Evolutionary conservation across 768 basidiomycete species (phyloP).

Genomic region (Suillus hirtellus): DNA sequence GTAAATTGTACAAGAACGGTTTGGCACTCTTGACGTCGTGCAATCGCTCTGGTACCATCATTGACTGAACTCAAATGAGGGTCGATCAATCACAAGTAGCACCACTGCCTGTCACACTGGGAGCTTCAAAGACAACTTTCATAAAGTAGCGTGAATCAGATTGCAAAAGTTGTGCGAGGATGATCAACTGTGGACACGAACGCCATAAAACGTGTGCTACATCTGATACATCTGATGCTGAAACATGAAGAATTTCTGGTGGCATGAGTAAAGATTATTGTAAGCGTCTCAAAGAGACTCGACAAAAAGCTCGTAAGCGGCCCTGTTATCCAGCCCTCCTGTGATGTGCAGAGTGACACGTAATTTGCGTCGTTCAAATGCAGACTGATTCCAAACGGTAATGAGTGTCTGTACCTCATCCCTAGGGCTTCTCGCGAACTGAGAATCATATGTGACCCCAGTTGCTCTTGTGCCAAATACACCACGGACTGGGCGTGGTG

Average conservation of each 20-base stretch:
- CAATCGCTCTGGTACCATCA: background rate
- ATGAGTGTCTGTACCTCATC: conserved; percentile 29
- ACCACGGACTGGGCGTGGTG: conserved; percentile 16
- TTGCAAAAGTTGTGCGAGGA: background rate
- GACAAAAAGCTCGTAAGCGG: conserved; percentile 21
- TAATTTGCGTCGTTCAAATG: conserved; percentile 33
- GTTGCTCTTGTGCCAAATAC: conserved; percentile 17
- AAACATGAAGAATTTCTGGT: background rate
- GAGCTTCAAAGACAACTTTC: background rate
- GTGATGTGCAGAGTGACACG: conserved; percentile 19
- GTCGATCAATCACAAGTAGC: background rate
- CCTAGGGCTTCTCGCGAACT: conserved; percentile 19
- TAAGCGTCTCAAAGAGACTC: conserved; percentile 25
- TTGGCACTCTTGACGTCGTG: background rate
- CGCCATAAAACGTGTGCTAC: background rate
- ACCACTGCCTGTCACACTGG: background rate
- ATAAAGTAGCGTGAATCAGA: background rate
- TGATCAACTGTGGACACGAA: background rate
- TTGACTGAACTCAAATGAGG: background rate
- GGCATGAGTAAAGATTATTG: background rate
- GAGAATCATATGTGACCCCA: conserved; percentile 23
- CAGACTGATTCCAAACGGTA: conserved; percentile 33
- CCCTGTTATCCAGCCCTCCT: conserved; percentile 10
- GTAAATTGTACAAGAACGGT: background rate
- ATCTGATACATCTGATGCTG: background rate